Evolutionary conservation across 2,329 filamentous ascomycete species (phyloP), one percentile per base, ranked within the genome.

Genomic region (Neospermospora avenae): DNA sequence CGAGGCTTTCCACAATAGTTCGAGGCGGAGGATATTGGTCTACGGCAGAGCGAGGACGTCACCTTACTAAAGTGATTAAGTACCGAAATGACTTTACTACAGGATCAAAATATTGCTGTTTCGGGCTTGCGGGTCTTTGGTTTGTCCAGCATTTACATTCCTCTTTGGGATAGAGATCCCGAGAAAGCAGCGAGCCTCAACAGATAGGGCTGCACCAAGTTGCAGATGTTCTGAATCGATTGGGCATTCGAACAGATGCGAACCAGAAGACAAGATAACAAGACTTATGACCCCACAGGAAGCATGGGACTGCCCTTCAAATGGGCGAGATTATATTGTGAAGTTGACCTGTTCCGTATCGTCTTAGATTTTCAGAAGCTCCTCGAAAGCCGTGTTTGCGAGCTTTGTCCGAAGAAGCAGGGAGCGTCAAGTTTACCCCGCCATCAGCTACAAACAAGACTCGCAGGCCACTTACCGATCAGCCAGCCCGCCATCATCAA

Each of bases 121-220:
- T 52, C 31, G 48, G 48, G 48, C 13, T 39, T 24, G 25, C 16
- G 25, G 24, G 25, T 18, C n/a, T 25, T 2, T 48, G 13, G 14
- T 13, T 10, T 6, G 49, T 5, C 14, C 45, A 28, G 45, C 28
- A 53, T 28, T 13, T 53, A 37, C n/a, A 42, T 13, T 54, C 35
- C 51, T 31, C 34, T 54, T 54, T 54, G 14, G 51, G 51, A 41
- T 22, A 54, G 41, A 54, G 51, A 54, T 54, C 51, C 51, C 51
- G 51, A 54, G 51, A 54, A 42, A 54, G 51, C 37, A 41, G 51
- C 51, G 51, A 54, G 37, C 34, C 51, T 54, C 34, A 42, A 2
- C n/a, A 7, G 5, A 16, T n/a, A 13, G 11, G 5, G n/a, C n/a
- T n/a, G n/a, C n/a, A n/a, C n/a, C n/a, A n/a, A n/a, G n/a, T n/a